phyloP scores from a whole-genome alignment of 495 filamentous ascomycete species.

The Tuber indicum region DNA sequence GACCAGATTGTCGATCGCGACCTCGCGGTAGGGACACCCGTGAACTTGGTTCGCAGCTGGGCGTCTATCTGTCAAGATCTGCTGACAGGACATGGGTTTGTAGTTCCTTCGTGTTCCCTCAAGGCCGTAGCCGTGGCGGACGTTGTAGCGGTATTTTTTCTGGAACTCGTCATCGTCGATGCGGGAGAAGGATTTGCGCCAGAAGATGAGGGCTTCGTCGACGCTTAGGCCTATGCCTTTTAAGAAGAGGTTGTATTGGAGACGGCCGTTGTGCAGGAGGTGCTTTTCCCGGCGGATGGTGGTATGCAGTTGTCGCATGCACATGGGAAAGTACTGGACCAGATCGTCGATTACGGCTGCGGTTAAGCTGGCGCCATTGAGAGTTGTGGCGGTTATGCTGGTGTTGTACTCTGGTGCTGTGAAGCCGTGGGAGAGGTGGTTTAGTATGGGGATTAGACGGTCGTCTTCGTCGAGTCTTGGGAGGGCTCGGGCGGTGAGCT shows the following conservation, averaged over 20 bases:
- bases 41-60: constrained; percentile 80
- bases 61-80: constrained; percentile 77
- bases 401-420: constrained; percentile 79
- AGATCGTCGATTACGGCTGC: constrained; percentile 76
- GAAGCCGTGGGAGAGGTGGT: constrained; percentile 88
- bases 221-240: constrained; percentile 91
- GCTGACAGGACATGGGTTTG: constrained; percentile 85
- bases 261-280: constrained; percentile 84
- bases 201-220: constrained; percentile 91
- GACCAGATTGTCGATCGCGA: constrained; percentile 75
- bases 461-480: constrained; percentile 95
- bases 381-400: constrained; percentile 48
- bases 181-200: constrained; percentile 74
- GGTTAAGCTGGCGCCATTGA: constrained; percentile 63
- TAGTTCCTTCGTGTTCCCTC: constrained; percentile 85
- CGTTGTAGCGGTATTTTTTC: constrained; percentile 94
- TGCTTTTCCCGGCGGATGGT: constrained; percentile 76
- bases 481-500: constrained; percentile 81
- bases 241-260: constrained; percentile 95
- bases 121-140: constrained; percentile 88
- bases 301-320: constrained; percentile 85
- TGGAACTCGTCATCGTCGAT: constrained; percentile 88
- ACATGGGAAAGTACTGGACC: constrained; percentile 80
- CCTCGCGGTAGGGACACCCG: constrained; percentile 94
- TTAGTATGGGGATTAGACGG: constrained; percentile 84